A percentile compares a stretch with the other conserved stretches of the same genome.
These are phyloP conservation scores for Santalum album DNA, from an alignment of 164 flowering plant genomes.

Conservation along the genomic window DNA sequence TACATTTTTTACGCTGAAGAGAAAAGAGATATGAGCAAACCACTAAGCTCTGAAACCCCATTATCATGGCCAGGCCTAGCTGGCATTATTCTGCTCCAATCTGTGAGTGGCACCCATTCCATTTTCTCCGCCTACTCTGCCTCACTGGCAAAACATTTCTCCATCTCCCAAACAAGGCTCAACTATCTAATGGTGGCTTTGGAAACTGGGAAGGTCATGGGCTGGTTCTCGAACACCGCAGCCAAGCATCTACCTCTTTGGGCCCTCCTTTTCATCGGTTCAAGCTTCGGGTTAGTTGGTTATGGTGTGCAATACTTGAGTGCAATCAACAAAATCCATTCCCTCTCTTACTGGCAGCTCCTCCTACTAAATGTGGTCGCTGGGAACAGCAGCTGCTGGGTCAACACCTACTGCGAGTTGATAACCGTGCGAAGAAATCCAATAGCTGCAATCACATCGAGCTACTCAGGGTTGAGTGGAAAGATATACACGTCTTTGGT, in stretches of 20 bases:
- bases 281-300: neutral
- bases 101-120: neutral
- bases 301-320: conserved; percentile 8
- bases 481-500: conserved; percentile 4
- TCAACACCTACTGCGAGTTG: conserved; percentile 1
- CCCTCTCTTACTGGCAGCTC: neutral
- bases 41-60: neutral
- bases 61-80: conserved; percentile 2
- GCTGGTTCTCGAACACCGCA: conserved; percentile 1
- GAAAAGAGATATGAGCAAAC: conserved; percentile 1
- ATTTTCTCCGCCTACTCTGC: neutral
- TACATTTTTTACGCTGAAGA: too few species aligned
- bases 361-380: conserved; percentile 4
- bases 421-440: neutral
- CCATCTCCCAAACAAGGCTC: conserved; percentile 4
- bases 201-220: neutral
- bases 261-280: neutral
- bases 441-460: neutral
- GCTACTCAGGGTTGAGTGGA: conserved; percentile 6
- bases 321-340: neutral
- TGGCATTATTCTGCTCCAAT: conserved; percentile 3
- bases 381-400: conserved; percentile 9
- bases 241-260: neutral
- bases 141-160: conserved; percentile 1
- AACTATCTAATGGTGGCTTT: neutral